A percentile compares a stretch with the other conserved stretches of the same genome.
Conservation (phyloP, 768 basidiomycete genomes). For the Tephrocybe sp. region DNA sequence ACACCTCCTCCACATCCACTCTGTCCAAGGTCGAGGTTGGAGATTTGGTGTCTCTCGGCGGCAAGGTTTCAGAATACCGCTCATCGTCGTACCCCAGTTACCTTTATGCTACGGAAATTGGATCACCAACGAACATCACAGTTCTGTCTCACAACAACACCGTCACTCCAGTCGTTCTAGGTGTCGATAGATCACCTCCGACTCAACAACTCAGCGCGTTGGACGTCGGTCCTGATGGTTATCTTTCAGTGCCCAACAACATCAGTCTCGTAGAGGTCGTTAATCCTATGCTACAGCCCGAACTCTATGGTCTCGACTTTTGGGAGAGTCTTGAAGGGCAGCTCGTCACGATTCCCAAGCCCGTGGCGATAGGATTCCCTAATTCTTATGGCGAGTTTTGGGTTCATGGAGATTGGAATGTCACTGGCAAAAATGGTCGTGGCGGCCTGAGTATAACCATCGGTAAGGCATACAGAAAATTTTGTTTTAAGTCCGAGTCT, state of each 20-base stretch:
- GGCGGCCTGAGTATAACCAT: conserved; percentile 54
- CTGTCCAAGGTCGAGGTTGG: conserved; percentile 40
- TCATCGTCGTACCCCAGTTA: conserved; percentile 39
- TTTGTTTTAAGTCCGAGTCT: not conserved
- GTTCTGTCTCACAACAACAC: conserved; percentile 44
- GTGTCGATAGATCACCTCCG: conserved; percentile 50
- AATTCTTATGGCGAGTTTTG: conserved; percentile 56
- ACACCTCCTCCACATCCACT: conserved; percentile 35
- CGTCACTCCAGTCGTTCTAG: conserved; percentile 48
- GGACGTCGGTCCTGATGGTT: conserved; percentile 52
- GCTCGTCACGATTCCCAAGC: conserved; percentile 49
- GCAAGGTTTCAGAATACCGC: conserved; percentile 50
- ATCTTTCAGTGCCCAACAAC: conserved; percentile 55
- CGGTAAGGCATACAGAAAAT: conserved; percentile 24
- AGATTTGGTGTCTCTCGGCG: conserved; percentile 44
- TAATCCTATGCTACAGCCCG: conserved; percentile 47
- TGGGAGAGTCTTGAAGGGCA: conserved; percentile 63
- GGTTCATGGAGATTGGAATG: conserved; percentile 56
- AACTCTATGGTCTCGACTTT: conserved; percentile 56
- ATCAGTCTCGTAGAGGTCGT: conserved; percentile 38
- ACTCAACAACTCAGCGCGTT: conserved; percentile 44
- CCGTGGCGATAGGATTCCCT: conserved; percentile 45
- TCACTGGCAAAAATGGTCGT: conserved; percentile 50
- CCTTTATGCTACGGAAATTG: conserved; percentile 48
- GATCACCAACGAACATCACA: conserved; percentile 38